Evolutionary conservation across 2,329 filamentous ascomycete genomes (phyloP), one percentile per base, ranked within the genome.

Genomic region (Orbilia quercus): DNA sequence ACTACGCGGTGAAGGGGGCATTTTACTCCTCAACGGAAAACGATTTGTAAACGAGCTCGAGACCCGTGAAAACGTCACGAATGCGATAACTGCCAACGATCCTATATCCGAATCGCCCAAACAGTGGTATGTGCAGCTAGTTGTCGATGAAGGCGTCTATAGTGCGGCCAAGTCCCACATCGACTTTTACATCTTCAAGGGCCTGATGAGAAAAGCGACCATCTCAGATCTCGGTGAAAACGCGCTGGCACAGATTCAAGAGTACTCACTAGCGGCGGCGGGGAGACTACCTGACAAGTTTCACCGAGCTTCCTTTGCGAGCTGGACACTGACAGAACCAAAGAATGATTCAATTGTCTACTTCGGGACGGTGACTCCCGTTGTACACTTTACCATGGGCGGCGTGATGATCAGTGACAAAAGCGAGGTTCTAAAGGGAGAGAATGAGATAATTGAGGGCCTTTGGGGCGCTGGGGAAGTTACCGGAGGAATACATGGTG

Each of bases 311-410:
- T 77, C 81, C 0, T 88, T 88, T 69, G 87, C 86, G 0, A 81
- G 84, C 22, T 89, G 87, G 87, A 80, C 75, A 0, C 77, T 89
- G 14, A 79, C 79, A 0, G 82, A 85, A 12, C 80, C 81, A 2
- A 82, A 81, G 36, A 79, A 82, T 0, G 84, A 88, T 0, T 82
- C 85, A 2, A 82, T 85, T 25, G 81, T 89, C 0, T 88, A 85
- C 70, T 79, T 88, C 0, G 88, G 87, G 0, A 82, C 79, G 0
- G 85, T 89, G 0, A 89, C 88, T 2, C 87, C 87, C 0, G 85
- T 89, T 0, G 82, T 86, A 1, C 87, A 89, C 76, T 89, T 89
- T 76, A 89, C 87, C 1, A 89, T 89, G 87, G 87, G 87, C 2
- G 87, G 87, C 0, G 87, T 84, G 0, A 81, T 84, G 1, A 86